A percentile compares a stretch with the other conserved stretches of the same genome.
Conservation (phyloP, 768 basidiomycete species). For the Hygrophoropsis aurantiaca region DNA sequence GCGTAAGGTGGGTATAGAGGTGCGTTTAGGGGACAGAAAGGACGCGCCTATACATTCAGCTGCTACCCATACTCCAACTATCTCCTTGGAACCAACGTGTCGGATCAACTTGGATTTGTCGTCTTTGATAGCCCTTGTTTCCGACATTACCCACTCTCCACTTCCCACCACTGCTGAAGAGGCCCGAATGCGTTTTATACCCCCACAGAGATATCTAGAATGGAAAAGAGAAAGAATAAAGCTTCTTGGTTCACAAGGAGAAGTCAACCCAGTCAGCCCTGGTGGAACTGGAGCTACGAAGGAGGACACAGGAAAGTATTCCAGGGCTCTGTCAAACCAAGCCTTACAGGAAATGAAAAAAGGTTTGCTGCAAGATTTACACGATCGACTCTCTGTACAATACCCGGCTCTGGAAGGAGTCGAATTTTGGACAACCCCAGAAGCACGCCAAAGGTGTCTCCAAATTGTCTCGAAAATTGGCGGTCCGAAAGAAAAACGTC, state of each 20-base stretch:
- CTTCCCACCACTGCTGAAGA: slow-evolving; percentile 59
- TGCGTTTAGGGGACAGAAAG: slow-evolving; percentile 62
- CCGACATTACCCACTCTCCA: slow-evolving; percentile 75
- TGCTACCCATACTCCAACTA: slow-evolving; percentile 1
- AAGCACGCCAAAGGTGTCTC: slow-evolving; percentile 70
- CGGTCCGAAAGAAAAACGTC: slow-evolving; percentile 61
- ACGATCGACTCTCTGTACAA: slow-evolving; percentile 39
- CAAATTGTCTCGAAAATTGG: slow-evolving; percentile 84
- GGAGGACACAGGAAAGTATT: slow-evolving; percentile 51
- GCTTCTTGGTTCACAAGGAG: slow-evolving; percentile 15
- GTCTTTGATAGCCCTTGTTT: slow-evolving; percentile 79
- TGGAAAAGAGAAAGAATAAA: slow-evolving; percentile 48
- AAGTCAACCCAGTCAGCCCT: slow-evolving; percentile 15
- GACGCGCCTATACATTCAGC: slow-evolving; percentile 9
- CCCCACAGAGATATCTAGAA: slow-evolving; percentile 53
- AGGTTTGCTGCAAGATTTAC: slow-evolving; percentile 62
- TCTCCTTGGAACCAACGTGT: slow-evolving; percentile 46
- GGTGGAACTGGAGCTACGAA: slow-evolving; percentile 5
- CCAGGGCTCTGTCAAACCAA: slow-evolving; percentile 70
- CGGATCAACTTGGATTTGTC: slow-evolving; percentile 83
- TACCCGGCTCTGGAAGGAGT: slow-evolving; percentile 27
- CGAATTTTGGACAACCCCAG: slow-evolving; percentile 79
- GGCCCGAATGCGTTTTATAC: slow-evolving; percentile 63
- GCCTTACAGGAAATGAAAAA: slow-evolving; percentile 72
- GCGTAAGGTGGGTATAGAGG: slow-evolving; percentile 59